These are phyloP conservation scores for Tuber microsphaerosporum DNA, from an alignment of 495 filamentous ascomycete genomes.

Conservation along the genomic window DNA sequence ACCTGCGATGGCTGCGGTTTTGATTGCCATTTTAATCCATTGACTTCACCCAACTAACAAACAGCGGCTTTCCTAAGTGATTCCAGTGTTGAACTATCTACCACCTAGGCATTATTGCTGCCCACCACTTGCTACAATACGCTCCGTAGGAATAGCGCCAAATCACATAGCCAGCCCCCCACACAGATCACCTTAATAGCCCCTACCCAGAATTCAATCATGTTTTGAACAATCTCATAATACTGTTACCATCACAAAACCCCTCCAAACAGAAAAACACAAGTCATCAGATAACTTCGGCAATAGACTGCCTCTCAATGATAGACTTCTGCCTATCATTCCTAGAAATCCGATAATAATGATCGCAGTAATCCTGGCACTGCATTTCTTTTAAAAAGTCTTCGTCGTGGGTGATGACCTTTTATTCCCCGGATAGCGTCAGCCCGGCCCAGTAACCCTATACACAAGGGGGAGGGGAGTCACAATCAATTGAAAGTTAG, in stretches of 20 bases:
- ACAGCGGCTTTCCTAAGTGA: not conserved
- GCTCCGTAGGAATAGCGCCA: not conserved
- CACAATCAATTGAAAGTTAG: conserved; percentile 87
- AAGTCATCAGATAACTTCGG: conserved; percentile 47
- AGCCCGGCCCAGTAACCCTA: not conserved
- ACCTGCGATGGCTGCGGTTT: no score
- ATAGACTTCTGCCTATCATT: conserved; percentile 80
- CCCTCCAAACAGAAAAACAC: not conserved
- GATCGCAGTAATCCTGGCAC: conserved; percentile 86
- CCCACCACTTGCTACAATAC: not conserved
- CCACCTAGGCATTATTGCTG: not conserved
- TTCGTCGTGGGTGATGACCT: conserved; percentile 96
- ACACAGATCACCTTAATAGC: not conserved
- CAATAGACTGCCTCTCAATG: conserved; percentile 58
- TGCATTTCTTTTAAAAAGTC: conserved; percentile 91
- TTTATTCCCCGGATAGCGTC: not conserved
- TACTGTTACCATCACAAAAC: not conserved
- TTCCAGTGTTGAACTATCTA: not conserved
- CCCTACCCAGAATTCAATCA: not conserved
- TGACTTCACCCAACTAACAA: not conserved
- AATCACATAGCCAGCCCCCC: not conserved
- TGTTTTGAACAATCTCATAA: not conserved
- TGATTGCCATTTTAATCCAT: no score
- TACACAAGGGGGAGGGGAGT: not conserved
- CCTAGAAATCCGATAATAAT: conserved; percentile 77